These are phyloP conservation scores for Apophysomyces elegans DNA, from an alignment of 371 early-diverging fungal species.

Conservation along the genomic window DNA sequence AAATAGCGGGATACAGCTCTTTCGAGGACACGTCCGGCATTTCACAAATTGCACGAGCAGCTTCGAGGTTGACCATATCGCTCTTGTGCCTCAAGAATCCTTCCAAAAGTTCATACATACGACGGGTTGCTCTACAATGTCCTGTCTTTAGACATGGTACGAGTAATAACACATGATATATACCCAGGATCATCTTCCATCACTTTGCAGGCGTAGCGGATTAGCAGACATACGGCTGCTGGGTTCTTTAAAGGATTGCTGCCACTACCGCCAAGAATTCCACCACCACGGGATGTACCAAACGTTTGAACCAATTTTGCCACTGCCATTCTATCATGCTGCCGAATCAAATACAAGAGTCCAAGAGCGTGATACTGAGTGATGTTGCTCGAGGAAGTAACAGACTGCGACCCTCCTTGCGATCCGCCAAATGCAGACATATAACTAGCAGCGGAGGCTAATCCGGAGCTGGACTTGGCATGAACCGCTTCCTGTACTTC, in stretches of 20 bases:
- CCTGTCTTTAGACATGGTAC: background rate
- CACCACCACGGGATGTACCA: conserved; percentile 58
- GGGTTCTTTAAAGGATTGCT: conserved; percentile 76
- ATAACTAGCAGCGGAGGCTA: conserved; percentile 59
- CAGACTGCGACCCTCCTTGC: conserved; percentile 39
- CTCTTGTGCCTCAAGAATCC: conserved; percentile 91
- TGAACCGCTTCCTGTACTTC: conserved; percentile 89
- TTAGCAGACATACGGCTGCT: conserved; percentile 90
- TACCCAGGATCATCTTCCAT: conserved; percentile 89
- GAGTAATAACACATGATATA: background rate
- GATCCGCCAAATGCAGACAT: conserved; percentile 59
- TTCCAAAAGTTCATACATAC: conserved; percentile 85
- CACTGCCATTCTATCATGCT: conserved; percentile 98
- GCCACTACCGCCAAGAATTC: conserved; percentile 54
- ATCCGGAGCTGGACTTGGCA: conserved; percentile 68
- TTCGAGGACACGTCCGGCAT: conserved; percentile 81
- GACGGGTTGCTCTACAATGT: conserved; percentile 60
- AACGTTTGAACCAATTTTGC: conserved; percentile 93
- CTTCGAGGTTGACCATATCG: conserved; percentile 97
- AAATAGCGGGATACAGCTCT: conserved; percentile 91
- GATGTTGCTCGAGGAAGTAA: conserved; percentile 71
- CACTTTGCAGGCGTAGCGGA: conserved; percentile 91
- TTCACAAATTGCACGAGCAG: conserved; percentile 96
- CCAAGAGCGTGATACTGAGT: conserved; percentile 98
- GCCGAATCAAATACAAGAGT: conserved; percentile 90